Base-by-base conservation (phyloP, 352 stramenopile species). In the Phytophthora colocasiae region DNA sequence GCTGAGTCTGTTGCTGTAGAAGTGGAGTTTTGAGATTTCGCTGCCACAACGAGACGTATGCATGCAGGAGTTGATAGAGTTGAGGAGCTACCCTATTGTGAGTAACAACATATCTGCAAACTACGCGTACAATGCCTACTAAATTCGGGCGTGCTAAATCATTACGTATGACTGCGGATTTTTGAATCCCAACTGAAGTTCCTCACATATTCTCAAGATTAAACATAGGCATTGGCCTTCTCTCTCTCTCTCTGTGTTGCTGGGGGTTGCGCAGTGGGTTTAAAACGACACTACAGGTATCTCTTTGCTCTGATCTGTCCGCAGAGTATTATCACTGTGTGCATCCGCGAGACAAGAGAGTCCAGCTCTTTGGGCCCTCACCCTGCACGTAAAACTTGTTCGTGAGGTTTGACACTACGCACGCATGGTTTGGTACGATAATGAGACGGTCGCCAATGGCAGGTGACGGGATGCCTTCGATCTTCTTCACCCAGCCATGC, bases 381-480 rank as follows among this genome's bases (percentile, higher is more conserved):
- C 80, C 69, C 26, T 89, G 77, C 12, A 93, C 50, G 61, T 78
- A 89, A 22, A 93, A 79, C 27, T 55, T 77, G 59, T 91, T 75
- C 1, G 80, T 86, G 45, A 93, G 78, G 55, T 93, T 93, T 7
- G 73, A 69, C 14, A 90, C 74, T 14, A 89, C 77, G 36, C 85
- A 93, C 24, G 83, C 61, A 40, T 93, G 85, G 61, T 91, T 93
- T 14, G 82, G 82, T 10, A 91, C 57, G 29, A 91, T 81, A n/a
- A 86, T 50, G 60, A 93, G 76, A 15, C 75, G 77, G 40, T 80
- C 55, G 32, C 85, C 82, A 31, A 93, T 89, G 6, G 66, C 46
- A 0, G 85, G 82, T 0, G 71, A 66, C 8, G 73, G 56, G 34
- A 86, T 75, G 14, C 82, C 80, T 9, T 89, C 78, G 6, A 82